phyloP scores from a whole-genome alignment of 495 filamentous ascomycete genomes.

The Daldinia grandis region DNA sequence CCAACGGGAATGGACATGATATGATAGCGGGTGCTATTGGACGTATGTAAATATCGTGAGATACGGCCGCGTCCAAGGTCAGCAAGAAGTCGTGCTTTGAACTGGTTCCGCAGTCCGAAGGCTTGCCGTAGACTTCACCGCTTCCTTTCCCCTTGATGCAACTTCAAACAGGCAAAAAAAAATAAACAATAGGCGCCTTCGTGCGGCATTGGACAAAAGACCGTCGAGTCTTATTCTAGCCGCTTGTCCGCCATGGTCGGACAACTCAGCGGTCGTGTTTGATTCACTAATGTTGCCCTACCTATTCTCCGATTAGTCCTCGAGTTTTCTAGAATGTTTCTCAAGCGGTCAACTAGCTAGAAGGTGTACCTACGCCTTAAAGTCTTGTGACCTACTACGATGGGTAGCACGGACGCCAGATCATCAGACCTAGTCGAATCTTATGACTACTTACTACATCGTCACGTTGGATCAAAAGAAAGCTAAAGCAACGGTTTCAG shows the following conservation, averaged over 20 bases:
- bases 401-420: constrained; percentile 28
- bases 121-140: constrained; percentile 31
- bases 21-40: constrained; percentile 15
- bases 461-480: constrained; percentile 18
- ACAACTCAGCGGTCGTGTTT: constrained; percentile 4
- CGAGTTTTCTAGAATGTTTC: background rate
- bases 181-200: constrained; percentile 1
- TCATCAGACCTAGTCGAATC: constrained; percentile 21
- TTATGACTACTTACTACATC: constrained; percentile 2
- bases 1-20: constrained; percentile 21
- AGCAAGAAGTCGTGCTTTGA: background rate
- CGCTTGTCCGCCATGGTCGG: background rate
- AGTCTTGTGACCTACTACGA: constrained; percentile 4
- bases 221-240: constrained; percentile 17
- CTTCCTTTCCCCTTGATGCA: constrained; percentile 8
- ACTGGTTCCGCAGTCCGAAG: constrained; percentile 11
- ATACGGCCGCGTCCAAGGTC: constrained; percentile 10
- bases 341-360: constrained; percentile 8
- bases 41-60: background rate
- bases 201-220: constrained; percentile 5
- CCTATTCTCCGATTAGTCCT: constrained; percentile 25
- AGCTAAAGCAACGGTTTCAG: background rate
- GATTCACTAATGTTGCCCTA: constrained; percentile 1
- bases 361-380: background rate
- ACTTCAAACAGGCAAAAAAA: constrained; percentile 6